Evolutionary conservation across 2,329 filamentous ascomycete species (phyloP), one percentile per base, ranked within the genome.

Genomic region (Aspergillus bombycis): DNA sequence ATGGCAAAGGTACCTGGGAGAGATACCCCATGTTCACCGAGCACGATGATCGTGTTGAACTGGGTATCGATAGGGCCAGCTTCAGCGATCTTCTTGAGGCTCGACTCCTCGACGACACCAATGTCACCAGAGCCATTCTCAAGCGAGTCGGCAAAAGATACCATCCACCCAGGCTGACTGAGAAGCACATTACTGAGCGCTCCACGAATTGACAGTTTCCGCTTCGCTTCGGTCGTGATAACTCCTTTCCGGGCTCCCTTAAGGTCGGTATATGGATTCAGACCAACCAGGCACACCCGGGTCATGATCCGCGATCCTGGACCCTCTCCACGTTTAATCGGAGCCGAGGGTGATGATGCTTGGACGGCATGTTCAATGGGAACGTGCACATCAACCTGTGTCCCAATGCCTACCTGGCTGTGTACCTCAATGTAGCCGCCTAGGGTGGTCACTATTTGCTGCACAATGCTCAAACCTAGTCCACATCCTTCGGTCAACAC

Each of bases 391-490:
- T 75, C 69, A 2, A 76, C 69, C 48, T 73, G 67, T 0, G 75
- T 76, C 2, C 75, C 74, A 1, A 63, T 60, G 4, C 69, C 71
- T 8, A 66, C n/a, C 21, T 74, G 70, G 55, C 80, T 85, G 30
- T 79, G 80, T 12, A 90, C 80, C 3, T 85, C 81, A 26, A 90
- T 83, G 0, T 79, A 78, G 0, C 88, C 88, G 7, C 82, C 81
- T 0, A 90, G 77, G 45, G 84, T 83, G 19, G 82, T 80, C 2
- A 89, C 82, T 2, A 91, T 84, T 68, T 79, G 67, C 23, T 83
- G 81, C 0, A 91, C 88, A 8, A 91, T 84, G 56, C 84, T 87
- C 21, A 91, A 76, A 0, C 89, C 89, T 0, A 91, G 78, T 0
- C 89, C 89, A 0, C 86, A 86, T 0, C 89, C 89, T 0, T 85